These are phyloP conservation scores for Quercus agrifolia DNA, from an alignment of 306 rosid species.

Conservation along the genomic window DNA sequence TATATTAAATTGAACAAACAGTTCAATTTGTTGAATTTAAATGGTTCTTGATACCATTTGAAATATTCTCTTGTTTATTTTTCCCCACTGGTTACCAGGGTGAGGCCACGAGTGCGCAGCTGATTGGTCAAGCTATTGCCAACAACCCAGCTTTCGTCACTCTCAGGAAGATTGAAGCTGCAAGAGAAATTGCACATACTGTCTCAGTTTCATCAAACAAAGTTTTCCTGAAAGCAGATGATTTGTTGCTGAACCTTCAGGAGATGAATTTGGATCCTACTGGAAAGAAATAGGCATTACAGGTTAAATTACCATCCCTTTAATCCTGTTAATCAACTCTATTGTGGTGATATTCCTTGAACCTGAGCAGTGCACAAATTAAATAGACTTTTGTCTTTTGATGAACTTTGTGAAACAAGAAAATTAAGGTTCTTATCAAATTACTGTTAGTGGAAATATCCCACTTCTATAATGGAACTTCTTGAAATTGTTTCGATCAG, in stretches of 20 bases:
- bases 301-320: neutral
- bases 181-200: constrained; percentile 75
- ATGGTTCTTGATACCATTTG: neutral
- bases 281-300: constrained; percentile 26
- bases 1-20: too few species aligned
- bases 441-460: neutral
- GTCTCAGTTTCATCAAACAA: constrained; percentile 61
- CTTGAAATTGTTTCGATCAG: neutral
- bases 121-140: constrained; percentile 83
- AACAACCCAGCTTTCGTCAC: constrained; percentile 77
- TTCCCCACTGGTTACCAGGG: constrained; percentile 41
- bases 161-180: constrained; percentile 88
- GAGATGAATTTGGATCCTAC: constrained; percentile 47
- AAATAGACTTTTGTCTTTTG: neutral
- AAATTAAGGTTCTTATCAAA: constrained; percentile 4
- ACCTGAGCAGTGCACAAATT: constrained; percentile 3
- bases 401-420: neutral
- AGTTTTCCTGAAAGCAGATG: constrained; percentile 60
- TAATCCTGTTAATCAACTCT: neutral
- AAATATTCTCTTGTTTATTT: neutral
- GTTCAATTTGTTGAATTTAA: neutral
- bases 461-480: neutral
- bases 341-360: neutral
- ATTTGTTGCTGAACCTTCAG: constrained; percentile 83
- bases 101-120: constrained; percentile 80